These are phyloP conservation scores for Tilletia caries DNA, from an alignment of 1,284 basidiomycete species.

Conservation along the genomic window DNA sequence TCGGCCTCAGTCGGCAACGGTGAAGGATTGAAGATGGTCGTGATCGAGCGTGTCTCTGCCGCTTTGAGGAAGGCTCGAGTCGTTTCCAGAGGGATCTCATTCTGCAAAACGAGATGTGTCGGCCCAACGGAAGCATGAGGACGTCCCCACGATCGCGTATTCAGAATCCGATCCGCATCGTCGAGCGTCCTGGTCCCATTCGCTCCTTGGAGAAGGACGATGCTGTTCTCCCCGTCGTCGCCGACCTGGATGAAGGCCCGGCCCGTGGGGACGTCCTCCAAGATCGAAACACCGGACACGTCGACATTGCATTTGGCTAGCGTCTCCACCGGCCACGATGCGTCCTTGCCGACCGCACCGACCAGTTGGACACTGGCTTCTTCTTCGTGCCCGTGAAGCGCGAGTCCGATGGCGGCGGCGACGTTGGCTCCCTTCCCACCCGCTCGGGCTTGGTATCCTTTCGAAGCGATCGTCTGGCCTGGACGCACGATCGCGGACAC, in stretches of 20 bases:
- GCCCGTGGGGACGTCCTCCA: slow-evolving; percentile 38
- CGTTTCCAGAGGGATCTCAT: slow-evolving; percentile 60
- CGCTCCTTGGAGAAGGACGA: slow-evolving; percentile 49
- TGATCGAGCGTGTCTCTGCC: slow-evolving; percentile 18
- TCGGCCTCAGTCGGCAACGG: slow-evolving; percentile 58
- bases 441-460: slow-evolving; percentile 32
- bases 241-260: slow-evolving; percentile 51
- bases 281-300: slow-evolving; percentile 26
- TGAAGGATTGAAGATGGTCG: slow-evolving; percentile 60
- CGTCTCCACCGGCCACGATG: too few relatives aligned
- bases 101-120: slow-evolving; percentile 61
- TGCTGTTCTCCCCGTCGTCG: slow-evolving; percentile 49
- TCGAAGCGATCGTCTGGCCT: slow-evolving; percentile 48
- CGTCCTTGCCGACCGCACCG: slow-evolving; percentile 43
- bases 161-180: slow-evolving; percentile 26
- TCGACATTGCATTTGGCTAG: slow-evolving; percentile 35
- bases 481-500: slow-evolving; percentile 45
- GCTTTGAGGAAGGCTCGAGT: slow-evolving; percentile 56
- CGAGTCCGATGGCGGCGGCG: slow-evolving; percentile 42
- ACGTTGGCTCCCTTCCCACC: slow-evolving; percentile 53
- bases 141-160: background rate
- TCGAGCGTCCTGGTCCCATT: slow-evolving; percentile 34
- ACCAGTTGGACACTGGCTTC: slow-evolving; percentile 25
- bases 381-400: slow-evolving; percentile 2
- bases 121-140: background rate